phyloP scores from a whole-genome alignment of 139 green algal species.

The Micromonas commoda region DNA sequence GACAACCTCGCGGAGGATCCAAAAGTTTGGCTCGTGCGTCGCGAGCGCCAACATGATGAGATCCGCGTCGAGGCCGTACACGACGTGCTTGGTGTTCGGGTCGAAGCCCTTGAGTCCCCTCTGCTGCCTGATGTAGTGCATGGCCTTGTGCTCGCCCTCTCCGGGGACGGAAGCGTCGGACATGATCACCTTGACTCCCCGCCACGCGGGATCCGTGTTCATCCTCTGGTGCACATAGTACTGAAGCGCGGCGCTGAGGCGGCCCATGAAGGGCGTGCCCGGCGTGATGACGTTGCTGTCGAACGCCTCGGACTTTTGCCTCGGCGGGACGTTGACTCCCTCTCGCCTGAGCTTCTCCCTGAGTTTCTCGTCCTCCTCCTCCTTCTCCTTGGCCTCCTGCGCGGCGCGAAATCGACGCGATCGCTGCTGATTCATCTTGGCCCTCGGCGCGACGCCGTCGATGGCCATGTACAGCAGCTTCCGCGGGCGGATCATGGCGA shows the following conservation, averaged over 20 bases:
- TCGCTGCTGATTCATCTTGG: constrained; percentile 99
- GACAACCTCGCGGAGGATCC: constrained; percentile 62
- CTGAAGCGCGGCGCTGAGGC: constrained; percentile 84
- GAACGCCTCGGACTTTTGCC: constrained; percentile 60
- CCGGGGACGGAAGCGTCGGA: constrained; percentile 90
- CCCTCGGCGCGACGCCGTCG: constrained; percentile 91
- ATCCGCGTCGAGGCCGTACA: constrained; percentile 98
- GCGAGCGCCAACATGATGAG: constrained; percentile 96
- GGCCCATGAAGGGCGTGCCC: constrained; percentile 96
- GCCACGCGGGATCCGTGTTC: constrained; percentile 87
- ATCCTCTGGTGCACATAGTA: constrained; percentile 93
- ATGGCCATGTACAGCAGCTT: constrained; percentile 98
- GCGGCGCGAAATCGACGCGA: constrained; percentile 89
- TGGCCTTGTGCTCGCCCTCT: constrained; percentile 99
- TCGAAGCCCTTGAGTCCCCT: constrained; percentile 76
- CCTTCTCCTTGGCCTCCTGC: constrained; percentile 70
- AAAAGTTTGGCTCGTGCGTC: constrained; percentile 85
- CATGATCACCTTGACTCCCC: constrained; percentile 84
- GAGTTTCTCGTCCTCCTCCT: constrained; percentile 78
- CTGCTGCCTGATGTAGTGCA: constrained; percentile 62
- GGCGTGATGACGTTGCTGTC: constrained; percentile 98
- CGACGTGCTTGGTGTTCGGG: constrained; percentile 76
- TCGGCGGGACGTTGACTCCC: constrained; percentile 62
- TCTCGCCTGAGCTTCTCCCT: constrained; percentile 77
- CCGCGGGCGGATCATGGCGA: constrained; percentile 89